Conservation (phyloP, 2,329 filamentous ascomycete genomes). For the Cladophialophora exuberans region DNA sequence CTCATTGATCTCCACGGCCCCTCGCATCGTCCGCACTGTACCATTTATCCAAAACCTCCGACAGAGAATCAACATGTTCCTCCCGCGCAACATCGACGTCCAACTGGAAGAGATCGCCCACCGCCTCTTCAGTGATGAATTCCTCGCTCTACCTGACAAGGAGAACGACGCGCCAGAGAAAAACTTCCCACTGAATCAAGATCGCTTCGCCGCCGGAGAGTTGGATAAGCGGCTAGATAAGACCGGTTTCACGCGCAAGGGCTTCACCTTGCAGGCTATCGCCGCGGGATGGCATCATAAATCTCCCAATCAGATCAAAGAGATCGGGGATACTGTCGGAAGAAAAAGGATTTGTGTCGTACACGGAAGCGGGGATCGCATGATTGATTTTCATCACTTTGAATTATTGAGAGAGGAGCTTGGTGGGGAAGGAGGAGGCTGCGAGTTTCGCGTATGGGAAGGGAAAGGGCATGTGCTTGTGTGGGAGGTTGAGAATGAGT, state of each 20-base stretch:
- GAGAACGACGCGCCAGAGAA: conserved; percentile 33
- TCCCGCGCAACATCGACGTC: conserved; percentile 72
- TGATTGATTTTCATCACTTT: conserved; percentile 75
- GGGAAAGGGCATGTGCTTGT: conserved; percentile 75
- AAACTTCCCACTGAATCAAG: conserved; percentile 73
- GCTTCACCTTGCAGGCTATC: conserved; percentile 76
- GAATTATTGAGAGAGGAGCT: conserved; percentile 68
- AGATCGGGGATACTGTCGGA: conserved; percentile 70
- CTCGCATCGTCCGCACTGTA: conserved; percentile 61
- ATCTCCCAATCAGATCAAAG: conserved; percentile 64
- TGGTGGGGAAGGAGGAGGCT: conserved; percentile 53
- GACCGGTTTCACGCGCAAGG: conserved; percentile 63
- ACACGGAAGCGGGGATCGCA: conserved; percentile 75
- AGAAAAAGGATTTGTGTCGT: conserved; percentile 74
- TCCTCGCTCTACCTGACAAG: conserved; percentile 42
- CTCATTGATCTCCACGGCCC: conserved; percentile 65
- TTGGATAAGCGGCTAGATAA: conserved; percentile 69
- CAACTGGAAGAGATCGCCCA: conserved; percentile 66
- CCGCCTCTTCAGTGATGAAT: conserved; percentile 68
- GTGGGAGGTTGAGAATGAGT: conserved; percentile 71
- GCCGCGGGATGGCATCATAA: conserved; percentile 83
- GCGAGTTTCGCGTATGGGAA: conserved; percentile 62
- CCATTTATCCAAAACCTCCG: conserved; percentile 66
- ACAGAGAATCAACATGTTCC: conserved; percentile 58
- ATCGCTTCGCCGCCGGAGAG: conserved; percentile 81